Evolutionary conservation across 257 asterid species (phyloP), one percentile per base, ranked within the genome.

Genomic region (Phtheirospermum japonicum): DNA sequence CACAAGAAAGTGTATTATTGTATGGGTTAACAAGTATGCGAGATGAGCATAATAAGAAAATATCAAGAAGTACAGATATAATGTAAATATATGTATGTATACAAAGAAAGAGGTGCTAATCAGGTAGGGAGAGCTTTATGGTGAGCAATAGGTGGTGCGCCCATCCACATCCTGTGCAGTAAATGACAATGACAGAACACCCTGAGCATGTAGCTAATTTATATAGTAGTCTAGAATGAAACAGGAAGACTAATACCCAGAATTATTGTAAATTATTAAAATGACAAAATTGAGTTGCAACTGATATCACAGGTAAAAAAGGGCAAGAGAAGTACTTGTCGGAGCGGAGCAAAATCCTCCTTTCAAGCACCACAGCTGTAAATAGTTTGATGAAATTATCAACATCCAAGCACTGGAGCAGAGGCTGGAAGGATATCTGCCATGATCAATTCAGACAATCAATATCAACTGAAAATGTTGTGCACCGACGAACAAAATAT

Each of bases 371-470:
- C 67, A 92, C 99, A 40, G 99, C 89, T 16, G 95, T 84, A 73
- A 89, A 92, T 40, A 92, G 71, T 77, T 82, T 85, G 86, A 92
- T 83, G 71, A 92, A 79, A 72, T 92, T 92, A 79, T 89, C 99
- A 69, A 92, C 95, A 79, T 92, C 99, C 77, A 92, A 77, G 75
- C 99, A 89, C 82, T 92, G 99, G 73, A 89, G 82, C 84, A 92
- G 63, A 66, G 97, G 99, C 80, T 89, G 97, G 78, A 92, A 89
- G n/a, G 99, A 86, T 70, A 92, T 83, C 99, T 92, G 94, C 51
- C 69, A 81, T 49, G 70, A 43, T 57, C 55, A 56, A 70, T 70
- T 70, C 30, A 65, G 55, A 65, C 19, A n/a, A 62, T 32, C 52
- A 57, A 16, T 60, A 58, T 68, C 71, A 63, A 72, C 42, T 39